Evolutionary conservation across 176 grass and related monocot genomes (phyloP), one percentile per base, ranked within the genome.

Genomic region (Aegilops tauschii): DNA sequence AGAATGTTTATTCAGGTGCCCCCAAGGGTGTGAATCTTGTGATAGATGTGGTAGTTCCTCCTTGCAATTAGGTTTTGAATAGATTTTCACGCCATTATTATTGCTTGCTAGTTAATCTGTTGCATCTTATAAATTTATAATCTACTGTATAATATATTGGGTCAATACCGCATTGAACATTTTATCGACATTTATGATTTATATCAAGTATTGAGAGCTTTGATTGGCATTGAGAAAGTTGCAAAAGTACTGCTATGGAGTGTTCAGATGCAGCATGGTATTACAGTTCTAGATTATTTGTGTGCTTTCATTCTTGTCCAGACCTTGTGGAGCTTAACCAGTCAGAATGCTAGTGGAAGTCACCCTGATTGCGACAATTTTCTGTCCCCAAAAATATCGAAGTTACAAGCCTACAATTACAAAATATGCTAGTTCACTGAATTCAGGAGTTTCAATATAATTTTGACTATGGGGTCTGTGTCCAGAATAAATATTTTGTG

Each of bases 371-470:
- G 8, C 27, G 5, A 11, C 21, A 23, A 56, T 75, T 28, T 49
- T 35, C 8, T 66, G 42, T 81, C 36, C 28, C 31, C 30, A 3
- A 49, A 27, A 54, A 54, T 23, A 82, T 50, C 10, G 7, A 49
- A 50, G 27, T 56, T 79, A 79, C 17, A 86, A 69, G 25, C 44
- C 65, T 79, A 79, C 40, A 86, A 50, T 32, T 62, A 37, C 36
- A 8, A 8, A 36, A 49, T 42, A 40, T 76, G 4, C 21, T 6
- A 76, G 11, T 82, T 69, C 64, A 62, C 50, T 71, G 29, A 64
- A 82, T 50, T 77, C 30, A 70, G 23, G 76, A 85, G 10, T 62
- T 9, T 1, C 6, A 1, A 4, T 58, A 40, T 72, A 74, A 82
- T 69, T 30, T 47, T 77, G 62, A n/a, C 3, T 76, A 25, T 52